Evolutionary conservation across 2,329 filamentous ascomycete genomes (phyloP).

Genomic region (Phyllosticta citriasiana): DNA sequence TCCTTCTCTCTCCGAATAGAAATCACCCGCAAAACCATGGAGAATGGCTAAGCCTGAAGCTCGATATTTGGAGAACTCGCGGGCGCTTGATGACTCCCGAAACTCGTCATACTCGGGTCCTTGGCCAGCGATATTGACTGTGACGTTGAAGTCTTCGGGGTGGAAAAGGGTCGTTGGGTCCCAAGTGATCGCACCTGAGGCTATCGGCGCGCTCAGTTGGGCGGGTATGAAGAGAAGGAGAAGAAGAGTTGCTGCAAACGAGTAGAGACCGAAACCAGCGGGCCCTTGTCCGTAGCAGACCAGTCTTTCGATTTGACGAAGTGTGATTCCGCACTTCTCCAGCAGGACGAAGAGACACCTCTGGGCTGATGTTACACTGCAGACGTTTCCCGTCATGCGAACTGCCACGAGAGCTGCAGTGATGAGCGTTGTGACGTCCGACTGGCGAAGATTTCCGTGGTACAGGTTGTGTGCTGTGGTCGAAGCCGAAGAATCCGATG

Average conservation of each 20-base stretch:
- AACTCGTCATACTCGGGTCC: not conserved
- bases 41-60: conserved; percentile 3
- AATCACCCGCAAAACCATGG: conserved; percentile 1
- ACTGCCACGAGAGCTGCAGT: conserved; percentile 4
- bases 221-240: conserved; percentile 6
- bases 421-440: conserved; percentile 5
- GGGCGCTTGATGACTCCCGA: not conserved
- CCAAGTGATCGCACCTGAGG: conserved; percentile 1
- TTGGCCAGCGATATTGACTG: not conserved
- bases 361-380: not conserved
- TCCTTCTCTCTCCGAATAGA: not conserved
- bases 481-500: not conserved
- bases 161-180: not conserved
- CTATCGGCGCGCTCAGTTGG: conserved; percentile 2
- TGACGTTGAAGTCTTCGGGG: conserved; percentile 2
- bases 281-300: conserved; percentile 2
- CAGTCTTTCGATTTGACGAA: conserved; percentile 3
- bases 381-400: conserved; percentile 4
- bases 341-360: conserved; percentile 4
- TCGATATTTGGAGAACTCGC: conserved; percentile 2
- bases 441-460: not conserved
- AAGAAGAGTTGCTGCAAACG: not conserved
- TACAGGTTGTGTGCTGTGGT: not conserved
- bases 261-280: not conserved
- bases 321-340: conserved; percentile 3